These are phyloP conservation scores for Pleurotus pulmonarius DNA, from an alignment of 768 basidiomycete species.

Conservation along the genomic window DNA sequence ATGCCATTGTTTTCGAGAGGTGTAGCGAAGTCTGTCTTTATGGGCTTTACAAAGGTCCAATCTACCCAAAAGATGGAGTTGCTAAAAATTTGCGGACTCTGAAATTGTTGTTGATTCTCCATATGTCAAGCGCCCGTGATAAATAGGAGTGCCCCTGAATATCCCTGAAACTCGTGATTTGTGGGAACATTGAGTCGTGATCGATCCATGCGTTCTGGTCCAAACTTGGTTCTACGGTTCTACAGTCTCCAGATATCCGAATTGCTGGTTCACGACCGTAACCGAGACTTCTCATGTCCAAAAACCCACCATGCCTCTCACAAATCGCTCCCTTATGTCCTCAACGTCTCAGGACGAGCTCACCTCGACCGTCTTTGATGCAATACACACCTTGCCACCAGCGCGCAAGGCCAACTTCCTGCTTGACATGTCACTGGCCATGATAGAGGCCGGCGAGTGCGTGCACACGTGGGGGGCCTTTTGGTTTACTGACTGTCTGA, in stretches of 20 bases:
- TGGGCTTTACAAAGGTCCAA: background rate
- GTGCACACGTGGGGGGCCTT: constrained; percentile 14
- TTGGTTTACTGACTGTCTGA: constrained; percentile 1
- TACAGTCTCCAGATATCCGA: background rate
- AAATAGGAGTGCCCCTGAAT: too few species aligned
- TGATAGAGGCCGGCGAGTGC: constrained; percentile 49
- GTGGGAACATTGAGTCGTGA: too few species aligned
- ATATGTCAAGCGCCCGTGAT: too few species aligned
- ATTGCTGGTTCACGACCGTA: background rate
- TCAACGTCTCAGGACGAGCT: constrained; percentile 42
- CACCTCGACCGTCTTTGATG: constrained; percentile 44
- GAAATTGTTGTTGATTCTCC: background rate
- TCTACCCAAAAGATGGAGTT: too few species aligned
- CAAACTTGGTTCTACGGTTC: too few species aligned
- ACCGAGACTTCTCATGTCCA: background rate
- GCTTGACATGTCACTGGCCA: constrained; percentile 42
- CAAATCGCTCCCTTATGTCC: constrained; percentile 7
- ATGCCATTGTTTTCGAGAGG: constrained; percentile 5
- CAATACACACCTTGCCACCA: constrained; percentile 41
- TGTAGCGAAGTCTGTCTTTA: background rate
- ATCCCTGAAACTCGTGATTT: too few species aligned
- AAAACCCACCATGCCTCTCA: background rate
- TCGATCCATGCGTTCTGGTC: too few species aligned
- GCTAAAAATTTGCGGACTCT: background rate
- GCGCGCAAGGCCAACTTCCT: constrained; percentile 46